Percentiles rank a stretch among this genome's conserved stretches.
Evolutionary conservation across 768 basidiomycete species (phyloP).

Genomic region (Leucocoprinus leucothites): DNA sequence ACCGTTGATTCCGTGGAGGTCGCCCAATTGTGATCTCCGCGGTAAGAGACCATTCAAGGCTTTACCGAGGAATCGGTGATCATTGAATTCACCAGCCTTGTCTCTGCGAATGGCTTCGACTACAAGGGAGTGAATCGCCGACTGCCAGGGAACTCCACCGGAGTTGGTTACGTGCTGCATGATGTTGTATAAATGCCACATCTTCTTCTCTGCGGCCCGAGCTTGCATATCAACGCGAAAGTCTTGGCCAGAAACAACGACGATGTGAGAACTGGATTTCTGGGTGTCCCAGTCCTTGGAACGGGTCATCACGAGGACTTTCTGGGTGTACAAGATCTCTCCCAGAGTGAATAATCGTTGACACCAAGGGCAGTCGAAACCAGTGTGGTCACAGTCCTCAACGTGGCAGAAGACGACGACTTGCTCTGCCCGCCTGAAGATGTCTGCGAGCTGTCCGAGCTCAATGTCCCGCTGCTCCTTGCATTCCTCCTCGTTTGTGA

Average conservation of each 20-base stretch:
- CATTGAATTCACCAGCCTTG: conserved; percentile 11
- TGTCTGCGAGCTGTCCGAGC: conserved; percentile 7
- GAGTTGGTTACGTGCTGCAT: conserved; percentile 19
- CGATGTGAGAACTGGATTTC: not conserved
- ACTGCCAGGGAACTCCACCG: conserved; percentile 18
- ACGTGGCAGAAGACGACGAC: conserved; percentile 10
- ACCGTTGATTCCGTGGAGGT: conserved; percentile 16
- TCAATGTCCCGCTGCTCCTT: not conserved
- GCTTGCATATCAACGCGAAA: conserved; percentile 9
- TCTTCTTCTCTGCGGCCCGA: conserved; percentile 3
- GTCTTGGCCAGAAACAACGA: not conserved
- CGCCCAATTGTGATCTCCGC: conserved; percentile 14
- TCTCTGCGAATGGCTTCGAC: conserved; percentile 22
- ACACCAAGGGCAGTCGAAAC: conserved; percentile 2
- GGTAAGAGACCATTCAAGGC: conserved; percentile 24
- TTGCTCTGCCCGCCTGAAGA: conserved; percentile 5
- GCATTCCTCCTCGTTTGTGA: not conserved
- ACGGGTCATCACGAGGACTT: conserved; percentile 8
- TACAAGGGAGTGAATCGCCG: conserved; percentile 21
- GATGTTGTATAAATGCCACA: conserved; percentile 20
- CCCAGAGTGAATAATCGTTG: conserved; percentile 10
- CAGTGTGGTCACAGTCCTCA: conserved; percentile 4
- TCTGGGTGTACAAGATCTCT: conserved; percentile 3
- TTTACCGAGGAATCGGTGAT: conserved; percentile 20
- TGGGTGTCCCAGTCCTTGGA: too few relatives aligned